Evolutionary conservation across 2,329 filamentous ascomycete species (phyloP), one percentile per base, ranked within the genome.

Genomic region (Clonostachys sp.): DNA sequence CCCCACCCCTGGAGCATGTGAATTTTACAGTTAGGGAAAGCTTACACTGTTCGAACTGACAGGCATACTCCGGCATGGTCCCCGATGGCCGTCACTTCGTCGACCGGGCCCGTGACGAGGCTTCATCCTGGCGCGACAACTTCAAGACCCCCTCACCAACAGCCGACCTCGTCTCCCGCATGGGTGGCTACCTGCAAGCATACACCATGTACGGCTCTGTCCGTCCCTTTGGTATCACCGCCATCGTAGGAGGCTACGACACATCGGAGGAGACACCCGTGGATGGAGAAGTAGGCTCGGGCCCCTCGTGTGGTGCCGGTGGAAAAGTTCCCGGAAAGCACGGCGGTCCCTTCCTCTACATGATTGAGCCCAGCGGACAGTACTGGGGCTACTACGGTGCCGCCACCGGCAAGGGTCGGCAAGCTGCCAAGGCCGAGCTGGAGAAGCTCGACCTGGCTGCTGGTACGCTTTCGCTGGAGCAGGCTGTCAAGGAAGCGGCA

Each of bases 321-420:
- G 92, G 92, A 62, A 95, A 94, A 73, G 79, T 84, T 41, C 71
- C 66, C 30, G 82, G 83, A 61, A 84, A 83, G 61, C 84, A 91
- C 65, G 94, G 94, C 57, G 94, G 92, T 2, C 94, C 94, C 18
- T 91, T 85, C 53, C 81, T 99, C 52, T 99, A 96, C 80, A 99
- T 99, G 94, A 92, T 99, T 58, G 94, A 99, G 76, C 94, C 94
- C 40, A 96, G 91, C 62, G 94, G 94, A 48, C 73, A 92, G 57
- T 97, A 96, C 78, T 99, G 94, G 94, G 94, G 94, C 50, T 99
- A 99, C 79, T 96, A 96, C 68, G 94, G 94, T 58, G 94, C 94
- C 38, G 94, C 94, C 44, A 96, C 94, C 13, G 94, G 94, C 63
- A 99, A 99, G 73, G 94, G 94, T 53, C 82, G 94, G 59, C 94